Percentiles rank a stretch among this genome's conserved stretches.
These are phyloP conservation scores for Chlamydomonas sphaeroides DNA, from an alignment of 139 green algal species.

Conservation along the genomic window DNA sequence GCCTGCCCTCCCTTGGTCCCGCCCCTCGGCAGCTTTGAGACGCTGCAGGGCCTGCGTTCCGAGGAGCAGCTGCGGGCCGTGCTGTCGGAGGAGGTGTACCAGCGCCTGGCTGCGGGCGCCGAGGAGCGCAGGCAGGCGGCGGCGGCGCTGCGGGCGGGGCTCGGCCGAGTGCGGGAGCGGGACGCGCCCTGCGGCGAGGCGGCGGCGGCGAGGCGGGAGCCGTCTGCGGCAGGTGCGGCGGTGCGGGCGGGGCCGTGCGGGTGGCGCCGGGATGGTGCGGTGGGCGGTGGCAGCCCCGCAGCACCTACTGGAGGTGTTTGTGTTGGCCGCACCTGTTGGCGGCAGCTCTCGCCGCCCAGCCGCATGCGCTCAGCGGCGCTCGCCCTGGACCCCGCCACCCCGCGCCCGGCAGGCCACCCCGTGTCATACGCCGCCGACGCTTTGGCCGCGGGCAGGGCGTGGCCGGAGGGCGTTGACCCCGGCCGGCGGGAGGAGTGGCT, in stretches of 20 bases:
- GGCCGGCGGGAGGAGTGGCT: conserved; percentile 15
- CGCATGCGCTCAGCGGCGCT: too few species aligned
- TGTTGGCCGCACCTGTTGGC: too few species aligned
- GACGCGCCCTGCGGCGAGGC: not conserved
- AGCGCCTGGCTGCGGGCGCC: conserved; percentile 6
- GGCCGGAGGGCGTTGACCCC: conserved; percentile 1
- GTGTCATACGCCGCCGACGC: not conserved
- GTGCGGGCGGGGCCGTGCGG: too few species aligned
- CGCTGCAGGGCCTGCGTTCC: conserved; percentile 16
- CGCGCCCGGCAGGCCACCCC: conserved; percentile 8
- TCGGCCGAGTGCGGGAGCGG: not conserved
- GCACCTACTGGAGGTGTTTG: too few species aligned
- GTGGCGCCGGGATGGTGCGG: too few species aligned
- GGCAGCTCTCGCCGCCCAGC: too few species aligned
- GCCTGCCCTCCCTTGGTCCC: too few species aligned
- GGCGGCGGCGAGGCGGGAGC: not conserved
- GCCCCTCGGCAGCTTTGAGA: conserved; percentile 39
- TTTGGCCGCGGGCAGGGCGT: not conserved
- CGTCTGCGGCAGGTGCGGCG: conserved; percentile 7
- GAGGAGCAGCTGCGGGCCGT: not conserved
- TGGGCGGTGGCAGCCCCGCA: too few species aligned
- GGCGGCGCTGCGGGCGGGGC: not conserved
- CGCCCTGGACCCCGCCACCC: too few species aligned
- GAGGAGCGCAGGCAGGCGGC: not conserved
- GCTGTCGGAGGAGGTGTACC: conserved; percentile 20